phyloP scores from a whole-genome alignment of 352 stramenopile species.

The Globisporangium radiosum region DNA sequence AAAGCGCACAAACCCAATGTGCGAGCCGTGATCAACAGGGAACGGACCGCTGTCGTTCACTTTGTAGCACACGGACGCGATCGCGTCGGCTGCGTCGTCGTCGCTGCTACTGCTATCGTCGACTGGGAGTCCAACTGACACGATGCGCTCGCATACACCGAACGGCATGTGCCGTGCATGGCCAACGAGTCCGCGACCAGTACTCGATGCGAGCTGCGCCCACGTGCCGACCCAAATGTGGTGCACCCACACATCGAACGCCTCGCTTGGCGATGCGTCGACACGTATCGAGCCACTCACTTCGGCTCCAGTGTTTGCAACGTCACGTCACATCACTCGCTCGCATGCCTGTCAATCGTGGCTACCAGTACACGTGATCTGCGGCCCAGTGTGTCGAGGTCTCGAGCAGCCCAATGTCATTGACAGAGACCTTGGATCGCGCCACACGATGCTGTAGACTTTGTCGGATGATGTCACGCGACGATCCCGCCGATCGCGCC shows the following conservation, averaged over 20 bases:
- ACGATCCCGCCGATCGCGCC: no score
- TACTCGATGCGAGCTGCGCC: constrained; percentile 24
- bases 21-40: constrained; percentile 27
- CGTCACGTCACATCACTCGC: constrained; percentile 20
- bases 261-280: constrained; percentile 18
- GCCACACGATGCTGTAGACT: no score
- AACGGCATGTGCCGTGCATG: constrained; percentile 31
- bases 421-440: no score
- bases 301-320: constrained; percentile 47
- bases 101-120: constrained; percentile 7
- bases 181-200: constrained; percentile 35
- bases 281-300: constrained; percentile 34
- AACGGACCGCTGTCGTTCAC: constrained; percentile 36
- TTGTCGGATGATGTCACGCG: no score
- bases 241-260: constrained; percentile 57
- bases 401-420: no score
- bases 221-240: constrained; percentile 31
- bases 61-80: constrained; percentile 43
- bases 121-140: constrained; percentile 35
- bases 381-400: no score
- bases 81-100: constrained; percentile 13
- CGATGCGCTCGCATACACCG: constrained; percentile 49
- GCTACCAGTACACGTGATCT: no score
- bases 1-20: constrained; percentile 55
- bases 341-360: not conserved